A percentile compares a stretch with the other conserved stretches of the same genome.
Evolutionary conservation across 768 basidiomycete genomes (phyloP).

Genomic region (Amanita pseudoporphyria): DNA sequence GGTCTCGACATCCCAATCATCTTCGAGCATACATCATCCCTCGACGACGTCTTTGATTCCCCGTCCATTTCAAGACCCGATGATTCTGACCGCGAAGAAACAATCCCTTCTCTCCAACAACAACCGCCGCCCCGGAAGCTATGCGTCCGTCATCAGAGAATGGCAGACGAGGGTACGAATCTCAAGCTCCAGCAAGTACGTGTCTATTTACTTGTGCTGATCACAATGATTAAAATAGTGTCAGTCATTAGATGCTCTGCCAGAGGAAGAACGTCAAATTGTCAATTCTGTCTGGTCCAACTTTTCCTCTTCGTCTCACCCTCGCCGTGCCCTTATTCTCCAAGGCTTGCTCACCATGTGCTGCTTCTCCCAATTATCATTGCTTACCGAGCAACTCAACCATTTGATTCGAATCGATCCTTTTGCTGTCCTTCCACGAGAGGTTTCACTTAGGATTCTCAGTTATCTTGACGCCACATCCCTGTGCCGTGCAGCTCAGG

Average conservation of each 20-base stretch:
- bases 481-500: conserved; percentile 89
- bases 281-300: conserved; percentile 94
- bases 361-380: conserved; percentile 96
- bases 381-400: conserved; percentile 85
- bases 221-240: conserved; percentile 6
- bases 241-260: conserved; percentile 85
- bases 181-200: conserved; percentile 81
- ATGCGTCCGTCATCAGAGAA: conserved; percentile 89
- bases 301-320: conserved; percentile 91
- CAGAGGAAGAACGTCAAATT: conserved; percentile 75
- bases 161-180: conserved; percentile 94
- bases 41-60: conserved; percentile 30
- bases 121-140: conserved; percentile 59
- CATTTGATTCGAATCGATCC: conserved; percentile 96
- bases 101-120: conserved; percentile 11
- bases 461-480: conserved; percentile 87
- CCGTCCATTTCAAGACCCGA: conserved; percentile 22
- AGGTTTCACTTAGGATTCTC: conserved; percentile 81
- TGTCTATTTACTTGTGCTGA: background rate
- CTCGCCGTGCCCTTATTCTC: conserved; percentile 86
- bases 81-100: conserved; percentile 10
- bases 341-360: conserved; percentile 98
- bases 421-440: conserved; percentile 81
- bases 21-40: conserved; percentile 12
- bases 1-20: background rate